A percentile compares a stretch with the other conserved stretches of the same genome.
Conservation (phyloP, 352 stramenopile genomes). For the Phytophthora rubi region DNA sequence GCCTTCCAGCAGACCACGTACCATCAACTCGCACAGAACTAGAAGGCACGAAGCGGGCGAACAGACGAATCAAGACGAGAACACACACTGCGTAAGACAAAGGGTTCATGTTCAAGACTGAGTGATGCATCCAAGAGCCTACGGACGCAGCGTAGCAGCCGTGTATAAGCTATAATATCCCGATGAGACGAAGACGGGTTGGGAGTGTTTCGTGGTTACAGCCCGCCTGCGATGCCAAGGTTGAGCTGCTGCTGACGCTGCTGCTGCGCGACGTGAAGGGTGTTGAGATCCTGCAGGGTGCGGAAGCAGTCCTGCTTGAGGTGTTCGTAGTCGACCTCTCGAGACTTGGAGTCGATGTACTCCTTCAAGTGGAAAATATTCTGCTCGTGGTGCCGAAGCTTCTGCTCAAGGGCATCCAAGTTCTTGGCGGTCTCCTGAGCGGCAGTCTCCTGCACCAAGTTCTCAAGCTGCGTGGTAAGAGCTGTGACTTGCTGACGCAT, state of each 20-base stretch:
- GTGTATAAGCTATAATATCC: constrained; percentile 24
- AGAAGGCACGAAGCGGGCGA: not conserved
- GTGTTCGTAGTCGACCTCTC: constrained; percentile 91
- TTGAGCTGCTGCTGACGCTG: constrained; percentile 39
- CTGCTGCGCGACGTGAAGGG: constrained; percentile 67
- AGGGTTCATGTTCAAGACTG: constrained; percentile 1
- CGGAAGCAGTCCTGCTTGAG: constrained; percentile 86
- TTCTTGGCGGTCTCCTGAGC: constrained; percentile 84
- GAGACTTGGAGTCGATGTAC: constrained; percentile 87
- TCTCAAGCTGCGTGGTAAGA: constrained; percentile 72
- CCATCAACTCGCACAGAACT: constrained; percentile 51
- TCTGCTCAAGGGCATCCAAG: constrained; percentile 88
- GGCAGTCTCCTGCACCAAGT: constrained; percentile 71
- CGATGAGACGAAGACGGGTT: not conserved
- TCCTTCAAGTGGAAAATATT: constrained; percentile 93
- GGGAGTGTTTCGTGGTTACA: constrained; percentile 12
- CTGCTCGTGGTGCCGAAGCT: constrained; percentile 91
- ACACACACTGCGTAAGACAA: constrained; percentile 6
- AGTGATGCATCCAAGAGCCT: not conserved
- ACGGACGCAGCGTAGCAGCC: constrained; percentile 4
- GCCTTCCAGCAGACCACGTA: constrained; percentile 74
- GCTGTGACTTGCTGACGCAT: constrained; percentile 87
- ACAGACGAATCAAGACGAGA: not conserved
- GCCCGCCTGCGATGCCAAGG: constrained; percentile 24
- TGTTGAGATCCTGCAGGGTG: constrained; percentile 77